Base-by-base conservation (phyloP, 805 yeast genomes). In the Zygoascus ofunaensis region DNA sequence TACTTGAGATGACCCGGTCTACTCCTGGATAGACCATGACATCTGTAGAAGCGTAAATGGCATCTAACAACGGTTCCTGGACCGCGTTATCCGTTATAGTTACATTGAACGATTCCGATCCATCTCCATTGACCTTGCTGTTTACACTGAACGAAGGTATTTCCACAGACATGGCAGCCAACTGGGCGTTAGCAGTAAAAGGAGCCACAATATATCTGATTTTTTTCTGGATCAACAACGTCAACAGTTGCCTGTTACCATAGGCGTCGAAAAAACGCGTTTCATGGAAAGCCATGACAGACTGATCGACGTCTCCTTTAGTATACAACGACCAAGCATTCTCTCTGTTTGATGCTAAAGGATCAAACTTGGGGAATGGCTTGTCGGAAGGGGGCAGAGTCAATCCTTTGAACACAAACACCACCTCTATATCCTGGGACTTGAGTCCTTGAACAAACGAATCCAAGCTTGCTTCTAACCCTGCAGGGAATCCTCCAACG, bases 1-100 rank as follows among this genome's bases (percentile, higher is more conserved):
- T 72, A 17, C 82, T 76, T 41, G 80, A 62, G 45, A 90, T 80
- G 47, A 87, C 77, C 51, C 76, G 81, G 46, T 85, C 92, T 22
- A 82, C 72, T 5, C 41, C 41, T 63, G 64, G 55, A 38, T 76
- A 61, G 58, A 90, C 66, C 37, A 89, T 65, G 33, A 79, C 71
- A 55, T 92, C 97, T 1, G 87, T 80, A 5, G 95, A 80, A 0
- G 95, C 95, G 62, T 79, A 84, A 32, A 89, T 77, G 4, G 82
- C 79, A 60, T 89, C 87, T 41, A 90, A 74, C 38, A 69, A 64
- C 0, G 68, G 70, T 40, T 68, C 68, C 37, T 73, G 73, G 48
- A 51, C 47, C 7, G 18, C 35, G n/a, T 44, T 43, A 19, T 22
- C 41, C 4, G 33, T 12, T 4, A 21, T 15, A 5, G 15, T 18